Evolutionary conservation across 202 grass and related monocot species (phyloP), one percentile per base, ranked within the genome.

Genomic region (Panicum virgatum): DNA sequence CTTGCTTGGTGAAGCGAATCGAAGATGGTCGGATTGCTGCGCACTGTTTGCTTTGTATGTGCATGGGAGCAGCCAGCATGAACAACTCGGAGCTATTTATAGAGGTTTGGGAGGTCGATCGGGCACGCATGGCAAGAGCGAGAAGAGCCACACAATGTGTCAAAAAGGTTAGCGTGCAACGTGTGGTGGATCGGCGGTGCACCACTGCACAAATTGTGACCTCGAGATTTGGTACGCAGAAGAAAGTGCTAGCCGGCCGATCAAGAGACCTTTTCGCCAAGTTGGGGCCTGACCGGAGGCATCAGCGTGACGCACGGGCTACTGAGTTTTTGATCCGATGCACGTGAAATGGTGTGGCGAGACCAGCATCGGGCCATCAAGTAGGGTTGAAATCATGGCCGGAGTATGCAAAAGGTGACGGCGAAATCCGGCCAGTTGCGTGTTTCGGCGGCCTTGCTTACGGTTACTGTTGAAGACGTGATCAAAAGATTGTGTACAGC

Each of bases 91-190:
- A 44, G 57, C 14, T 74, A 86, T 90, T 86, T 90, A 86, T 86
- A 86, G 83, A 69, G 42, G 51, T 14, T 36, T 63, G 11, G 5
- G 3, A 51, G 39, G 6, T 15, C 11, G n/a, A n/a, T n/a, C n/a
- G 12, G 27, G 3, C 60, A n/a, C n/a, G n/a, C n/a, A n/a, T n/a
- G n/a, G n/a, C n/a, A n/a, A n/a, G n/a, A n/a, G n/a, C n/a, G n/a
- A n/a, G n/a, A n/a, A n/a, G n/a, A 80, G 16, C 60, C 88, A 86
- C 83, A 79, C 63, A 16, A 78, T 62, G 23, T 67, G 73, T 61
- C 79, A 72, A 74, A 86, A 89, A 89, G 78, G 78, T 50, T 6
- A 51, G 30, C 56, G 50, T 74, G 79, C 88, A 86, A 86, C 43
- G 73, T 86, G 83, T 90, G 79, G 79, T 79, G 18, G 19, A 43